Conservation (phyloP, 108 stramenopile genomes). For the Cyclotella choctawhatcheeana region DNA sequence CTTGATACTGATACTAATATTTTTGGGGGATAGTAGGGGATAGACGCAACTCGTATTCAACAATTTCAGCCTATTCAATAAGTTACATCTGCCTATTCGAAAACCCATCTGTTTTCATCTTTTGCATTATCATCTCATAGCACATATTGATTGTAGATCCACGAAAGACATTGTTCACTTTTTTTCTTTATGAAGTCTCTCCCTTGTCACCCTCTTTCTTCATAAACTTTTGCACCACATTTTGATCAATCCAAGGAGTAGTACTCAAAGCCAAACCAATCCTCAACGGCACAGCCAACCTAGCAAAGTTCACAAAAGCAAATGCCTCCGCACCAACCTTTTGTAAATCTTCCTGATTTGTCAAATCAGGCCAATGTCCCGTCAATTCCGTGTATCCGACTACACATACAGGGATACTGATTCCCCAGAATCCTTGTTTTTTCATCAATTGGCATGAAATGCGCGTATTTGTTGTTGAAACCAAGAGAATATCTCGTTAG, state of each 20-base stretch:
- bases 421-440: constrained; percentile 72
- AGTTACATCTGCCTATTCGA: too few relatives aligned
- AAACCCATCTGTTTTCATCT: too few relatives aligned
- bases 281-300: constrained; percentile 87
- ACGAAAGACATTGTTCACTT: too few relatives aligned
- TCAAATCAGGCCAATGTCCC: constrained; percentile 86
- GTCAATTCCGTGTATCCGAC: constrained; percentile 69
- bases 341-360: constrained; percentile 70
- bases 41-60: too few relatives aligned
- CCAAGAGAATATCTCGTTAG: neutral
- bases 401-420: constrained; percentile 77
- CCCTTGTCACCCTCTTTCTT: constrained; percentile 16
- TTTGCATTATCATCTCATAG: too few relatives aligned
- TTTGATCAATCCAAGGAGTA: constrained; percentile 78
- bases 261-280: constrained; percentile 85
- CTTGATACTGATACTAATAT: too few relatives aligned
- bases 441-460: too few relatives aligned
- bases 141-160: neutral
- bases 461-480: neutral
- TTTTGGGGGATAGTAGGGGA: too few relatives aligned
- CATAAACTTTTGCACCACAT: constrained; percentile 71
- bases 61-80: too few relatives aligned
- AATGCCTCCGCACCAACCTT: constrained; percentile 86
- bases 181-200: too few relatives aligned
- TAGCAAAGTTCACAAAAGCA: constrained; percentile 91